Conservation (phyloP, 192 early-diverging fungal species). For the Dimargaris verticillata region DNA sequence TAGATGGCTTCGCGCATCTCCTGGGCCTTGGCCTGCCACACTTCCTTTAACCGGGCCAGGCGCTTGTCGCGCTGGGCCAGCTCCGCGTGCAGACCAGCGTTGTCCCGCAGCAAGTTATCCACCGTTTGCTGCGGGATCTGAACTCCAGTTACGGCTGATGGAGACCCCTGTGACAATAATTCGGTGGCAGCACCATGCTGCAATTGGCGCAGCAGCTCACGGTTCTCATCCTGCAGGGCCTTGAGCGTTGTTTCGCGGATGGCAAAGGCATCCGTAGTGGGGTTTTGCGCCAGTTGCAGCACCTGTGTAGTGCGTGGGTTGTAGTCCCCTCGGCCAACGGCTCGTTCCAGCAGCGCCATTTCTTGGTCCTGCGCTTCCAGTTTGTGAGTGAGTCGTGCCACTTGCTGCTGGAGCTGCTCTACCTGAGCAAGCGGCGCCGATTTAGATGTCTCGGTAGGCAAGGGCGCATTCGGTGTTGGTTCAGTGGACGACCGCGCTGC, state of each 20-base stretch:
- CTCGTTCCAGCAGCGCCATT: constrained; percentile 36
- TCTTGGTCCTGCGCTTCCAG: constrained; percentile 30
- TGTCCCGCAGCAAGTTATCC: constrained; percentile 38
- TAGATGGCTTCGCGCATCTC: constrained; percentile 62
- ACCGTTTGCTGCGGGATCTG: constrained; percentile 36
- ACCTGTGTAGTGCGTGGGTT: constrained; percentile 41
- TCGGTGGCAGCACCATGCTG: neutral
- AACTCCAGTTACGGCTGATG: no score
- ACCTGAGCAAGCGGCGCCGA: constrained; percentile 12
- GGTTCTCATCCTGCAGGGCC: constrained; percentile 51
- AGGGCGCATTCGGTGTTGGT: neutral
- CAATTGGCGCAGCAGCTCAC: constrained; percentile 30
- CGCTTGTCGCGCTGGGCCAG: constrained; percentile 50
- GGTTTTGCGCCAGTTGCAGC: constrained; percentile 62
- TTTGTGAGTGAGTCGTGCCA: constrained; percentile 20
- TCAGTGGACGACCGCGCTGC: constrained; percentile 1
- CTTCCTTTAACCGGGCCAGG: constrained; percentile 45
- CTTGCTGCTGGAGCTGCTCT: constrained; percentile 18
- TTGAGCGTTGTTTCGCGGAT: constrained; percentile 54
- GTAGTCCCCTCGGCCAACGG: constrained; percentile 44
- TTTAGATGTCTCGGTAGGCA: neutral
- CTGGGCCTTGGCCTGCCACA: constrained; percentile 43
- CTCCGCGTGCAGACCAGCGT: constrained; percentile 28
- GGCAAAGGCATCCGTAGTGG: constrained; percentile 41
- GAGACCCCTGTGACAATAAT: no score